Evolutionary conservation across 345 rosid genomes (phyloP), one percentile per base, ranked within the genome.

Genomic region (Sapria himalayana): DNA sequence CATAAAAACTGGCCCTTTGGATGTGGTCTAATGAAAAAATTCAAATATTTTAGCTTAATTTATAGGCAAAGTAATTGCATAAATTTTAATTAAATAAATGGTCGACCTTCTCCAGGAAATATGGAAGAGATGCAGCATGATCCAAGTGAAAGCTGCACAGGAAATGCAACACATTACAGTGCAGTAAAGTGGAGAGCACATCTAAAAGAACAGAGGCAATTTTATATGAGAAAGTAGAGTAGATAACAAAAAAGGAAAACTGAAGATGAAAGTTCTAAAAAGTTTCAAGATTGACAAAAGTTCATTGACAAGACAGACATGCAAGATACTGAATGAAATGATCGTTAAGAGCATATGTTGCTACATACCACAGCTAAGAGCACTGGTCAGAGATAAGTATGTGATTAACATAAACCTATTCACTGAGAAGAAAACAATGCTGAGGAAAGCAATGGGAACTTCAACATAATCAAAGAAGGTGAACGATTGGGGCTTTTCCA

Each of bases 61-160:
- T n/a, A n/a, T n/a, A n/a, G n/a, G n/a, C n/a, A n/a, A 33, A 31
- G 20, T 20, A 31, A 17, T n/a, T 13, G n/a, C 3, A 13, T 9
- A 15, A 18, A 9, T 36, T 38, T 51, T 24, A 17, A 24, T 20
- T 16, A 7, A 33, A 19, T 52, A 17, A 57, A 35, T 35, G 15
- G 50, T 57, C 46, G 55, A 86, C 97, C 92, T 81, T 81, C 58
- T 81, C 94, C 32, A 86, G 69, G 59, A 86, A 82, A 59, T 86
- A 86, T 32, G 98, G 98, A 15, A 86, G 49, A 22, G 94, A 86
- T 24, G 94, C 98, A 46, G 94, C 98, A 62, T 86, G 98, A 67
- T 82, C 98, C 80, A 86, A 67, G 68, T 86, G 98, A 80, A 86
- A 86, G 63, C 98, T 86, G 80, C 76, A 74, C 43, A 37, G 5